These are phyloP conservation scores for Aristolochia contorta DNA, from an alignment of 164 flowering plant genomes.

Conservation along the genomic window DNA sequence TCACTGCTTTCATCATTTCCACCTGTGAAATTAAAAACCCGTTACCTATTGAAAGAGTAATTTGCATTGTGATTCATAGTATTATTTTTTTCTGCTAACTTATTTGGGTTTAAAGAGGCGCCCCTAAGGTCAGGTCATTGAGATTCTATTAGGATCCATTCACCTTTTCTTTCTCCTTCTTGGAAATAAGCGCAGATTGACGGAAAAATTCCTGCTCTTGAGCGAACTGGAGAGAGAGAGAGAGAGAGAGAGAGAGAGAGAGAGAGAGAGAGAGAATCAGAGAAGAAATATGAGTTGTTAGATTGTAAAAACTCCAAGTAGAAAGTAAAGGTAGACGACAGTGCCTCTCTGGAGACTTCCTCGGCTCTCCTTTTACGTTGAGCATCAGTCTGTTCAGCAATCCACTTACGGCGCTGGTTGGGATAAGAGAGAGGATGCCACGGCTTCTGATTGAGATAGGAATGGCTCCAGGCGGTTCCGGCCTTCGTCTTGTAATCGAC, in stretches of 20 bases:
- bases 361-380: constrained; percentile 53
- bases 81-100: no score
- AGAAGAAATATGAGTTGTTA: background rate
- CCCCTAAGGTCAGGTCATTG: no score
- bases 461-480: constrained; percentile 97
- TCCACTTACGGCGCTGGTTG: constrained; percentile 98
- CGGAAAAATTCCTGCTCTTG: constrained; percentile 93
- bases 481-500: constrained; percentile 81
- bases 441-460: constrained; percentile 89
- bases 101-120: no score
- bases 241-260: background rate
- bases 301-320: background rate
- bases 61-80: no score
- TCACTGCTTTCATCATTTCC: constrained; percentile 93
- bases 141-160: no score
- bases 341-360: constrained; percentile 86
- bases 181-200: constrained; percentile 71
- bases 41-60: no score
- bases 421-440: constrained; percentile 99
- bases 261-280: background rate
- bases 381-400: constrained; percentile 85
- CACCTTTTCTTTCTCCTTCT: constrained; percentile 91
- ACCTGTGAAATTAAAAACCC: constrained; percentile 24
- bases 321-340: background rate
- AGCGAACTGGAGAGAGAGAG: constrained; percentile 44